A percentile compares a stretch with the other conserved stretches of the same genome.
Conservation (phyloP, 1,284 basidiomycete species). For the Inonotus obliquus region DNA sequence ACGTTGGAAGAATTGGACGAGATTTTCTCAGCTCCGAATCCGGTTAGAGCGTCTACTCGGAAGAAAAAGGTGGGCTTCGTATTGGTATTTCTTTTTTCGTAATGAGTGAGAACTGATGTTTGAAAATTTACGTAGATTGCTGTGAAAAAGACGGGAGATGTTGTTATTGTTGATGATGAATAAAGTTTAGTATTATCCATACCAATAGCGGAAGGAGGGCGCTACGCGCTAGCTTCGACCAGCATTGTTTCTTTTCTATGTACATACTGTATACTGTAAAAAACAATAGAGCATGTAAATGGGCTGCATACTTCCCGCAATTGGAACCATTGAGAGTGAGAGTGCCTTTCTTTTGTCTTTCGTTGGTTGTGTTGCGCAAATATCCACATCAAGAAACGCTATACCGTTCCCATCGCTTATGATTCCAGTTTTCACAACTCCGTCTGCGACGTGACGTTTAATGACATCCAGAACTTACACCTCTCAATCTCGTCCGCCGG, state of each 20-base stretch:
- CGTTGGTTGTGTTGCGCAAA: too few relatives aligned
- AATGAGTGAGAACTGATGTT: neutral
- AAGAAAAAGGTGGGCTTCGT: conserved; percentile 16
- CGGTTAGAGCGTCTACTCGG: conserved; percentile 31
- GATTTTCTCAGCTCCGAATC: conserved; percentile 33
- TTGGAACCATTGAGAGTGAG: too few relatives aligned
- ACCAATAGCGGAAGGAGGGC: neutral
- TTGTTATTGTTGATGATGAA: neutral
- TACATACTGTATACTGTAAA: too few relatives aligned
- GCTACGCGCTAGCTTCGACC: neutral
- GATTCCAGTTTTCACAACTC: conserved; percentile 15
- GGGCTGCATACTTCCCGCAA: too few relatives aligned
- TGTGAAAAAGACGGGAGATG: neutral
- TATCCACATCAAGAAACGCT: too few relatives aligned
- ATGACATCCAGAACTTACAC: conserved; percentile 40
- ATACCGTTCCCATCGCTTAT: neutral
- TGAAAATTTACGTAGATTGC: neutral
- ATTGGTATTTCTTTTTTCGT: neutral
- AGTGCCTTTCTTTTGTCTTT: too few relatives aligned
- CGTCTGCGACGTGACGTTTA: conserved; percentile 30
- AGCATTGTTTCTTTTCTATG: neutral
- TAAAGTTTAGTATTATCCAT: neutral
- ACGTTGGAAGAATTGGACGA: conserved; percentile 34
- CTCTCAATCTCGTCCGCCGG: conserved; percentile 30
- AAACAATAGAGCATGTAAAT: too few relatives aligned